Base-by-base conservation (phyloP, 768 basidiomycete species). In the Trametes maxima region DNA sequence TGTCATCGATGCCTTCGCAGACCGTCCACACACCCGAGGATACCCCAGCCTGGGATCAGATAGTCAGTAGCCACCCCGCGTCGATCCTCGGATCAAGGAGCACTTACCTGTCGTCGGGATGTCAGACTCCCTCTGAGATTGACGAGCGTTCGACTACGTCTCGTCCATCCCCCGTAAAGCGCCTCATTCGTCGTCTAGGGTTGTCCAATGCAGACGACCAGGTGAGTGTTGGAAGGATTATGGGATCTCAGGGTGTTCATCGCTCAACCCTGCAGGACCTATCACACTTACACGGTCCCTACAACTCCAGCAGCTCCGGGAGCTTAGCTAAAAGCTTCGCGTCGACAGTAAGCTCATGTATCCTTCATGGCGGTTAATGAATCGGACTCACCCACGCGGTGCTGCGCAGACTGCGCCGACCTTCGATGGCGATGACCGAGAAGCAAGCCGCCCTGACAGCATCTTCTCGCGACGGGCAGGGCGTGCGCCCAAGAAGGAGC, bases 161-260 rank as follows among this genome's bases (percentile, higher is more conserved):
- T 22, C 57, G 42, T 13, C 22, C 57, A 6, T 58, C 57, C 10
- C 13, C 37, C 17, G 12, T 58, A 2, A 39, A 42, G 10, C 57
- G 57, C 0, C 24, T 58, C 8, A 16, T 43, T 22, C 57, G 40
- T 16, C 57, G 57, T 12, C 50, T 58, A 40, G 57, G 57, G 5
- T 19, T 58, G 6, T 33, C 57, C 22, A 14, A 48, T 1, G 14
- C 19, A 17, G 22, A 25, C 3, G n/a, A 16, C 37, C 47, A 51
- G n/a, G 48, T 58, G 16, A n/a, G 56, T 8, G 2, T 21, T 3
- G 14, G 37, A 33, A 8, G 28, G 28, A 33, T 8, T 37, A 39
- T 5, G 7, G 8, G 17, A 21, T 21, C 35, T 4, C 21, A 7
- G 6, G 6, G 51, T n/a, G 3, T 40, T 8, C 51, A 21, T 17